phyloP scores from a whole-genome alignment of 306 rosid species.

The Citrullus colocynthis region DNA sequence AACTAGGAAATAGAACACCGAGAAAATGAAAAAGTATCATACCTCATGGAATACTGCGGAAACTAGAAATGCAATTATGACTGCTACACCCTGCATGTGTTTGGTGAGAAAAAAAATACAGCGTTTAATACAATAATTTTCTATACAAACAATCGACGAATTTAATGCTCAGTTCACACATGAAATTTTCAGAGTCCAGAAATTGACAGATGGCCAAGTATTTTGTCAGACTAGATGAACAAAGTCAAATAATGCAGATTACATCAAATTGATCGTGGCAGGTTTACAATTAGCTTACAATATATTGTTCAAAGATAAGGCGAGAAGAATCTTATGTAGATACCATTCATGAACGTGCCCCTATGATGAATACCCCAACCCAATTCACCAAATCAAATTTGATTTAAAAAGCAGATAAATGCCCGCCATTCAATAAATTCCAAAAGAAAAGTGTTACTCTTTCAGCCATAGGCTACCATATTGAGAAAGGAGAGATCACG shows the following conservation, averaged over 20 bases:
- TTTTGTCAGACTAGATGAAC: background rate
- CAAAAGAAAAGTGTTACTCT: background rate
- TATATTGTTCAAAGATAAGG: background rate
- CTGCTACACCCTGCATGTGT: conserved; percentile 48
- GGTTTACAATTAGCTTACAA: background rate
- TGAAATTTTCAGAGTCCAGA: background rate
- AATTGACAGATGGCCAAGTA: background rate
- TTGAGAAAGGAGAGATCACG: background rate
- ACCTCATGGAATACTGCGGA: conserved; percentile 98
- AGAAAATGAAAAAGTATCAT: conserved; percentile 1
- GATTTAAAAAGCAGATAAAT: background rate
- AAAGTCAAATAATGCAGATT: background rate
- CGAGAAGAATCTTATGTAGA: background rate
- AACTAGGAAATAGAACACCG: background rate
- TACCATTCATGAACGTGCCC: background rate
- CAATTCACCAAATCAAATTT: background rate
- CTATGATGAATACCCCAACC: background rate
- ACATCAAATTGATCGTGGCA: background rate
- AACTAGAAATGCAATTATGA: conserved; percentile 58
- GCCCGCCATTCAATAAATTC: background rate
- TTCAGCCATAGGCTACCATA: background rate
- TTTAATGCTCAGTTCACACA: background rate
- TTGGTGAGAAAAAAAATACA: background rate
- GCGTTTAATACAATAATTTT: conserved; percentile 2
- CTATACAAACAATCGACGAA: background rate